phyloP scores from a whole-genome alignment of 164 flowering plant genomes.

The Dillenia suffruticosa region DNA sequence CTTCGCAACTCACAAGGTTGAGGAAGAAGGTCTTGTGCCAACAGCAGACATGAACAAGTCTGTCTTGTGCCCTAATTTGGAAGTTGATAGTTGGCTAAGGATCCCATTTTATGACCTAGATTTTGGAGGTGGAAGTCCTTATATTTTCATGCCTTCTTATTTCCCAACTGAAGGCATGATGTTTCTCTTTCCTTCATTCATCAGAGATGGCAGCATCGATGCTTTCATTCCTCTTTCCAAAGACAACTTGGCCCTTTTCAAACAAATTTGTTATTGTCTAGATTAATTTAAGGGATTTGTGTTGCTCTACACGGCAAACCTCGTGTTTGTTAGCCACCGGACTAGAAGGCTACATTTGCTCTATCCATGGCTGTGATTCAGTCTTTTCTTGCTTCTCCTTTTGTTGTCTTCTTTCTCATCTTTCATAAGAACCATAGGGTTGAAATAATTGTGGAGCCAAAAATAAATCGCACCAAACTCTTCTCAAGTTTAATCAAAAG shows the following conservation, averaged over 20 bases:
- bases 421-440: too few relatives aligned
- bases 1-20: constrained; percentile 14
- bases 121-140: constrained; percentile 31
- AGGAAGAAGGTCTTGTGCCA: constrained; percentile 21
- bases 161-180: constrained; percentile 29
- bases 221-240: constrained; percentile 20
- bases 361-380: too few relatives aligned
- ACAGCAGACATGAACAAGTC: constrained; percentile 17
- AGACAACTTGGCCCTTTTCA: constrained; percentile 16
- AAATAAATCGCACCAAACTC: too few relatives aligned
- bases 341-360: too few relatives aligned
- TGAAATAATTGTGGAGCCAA: too few relatives aligned
- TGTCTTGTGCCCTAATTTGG: constrained; percentile 23
- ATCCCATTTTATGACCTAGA: constrained; percentile 33
- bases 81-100: constrained; percentile 33
- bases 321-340: too few relatives aligned
- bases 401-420: too few relatives aligned
- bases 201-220: constrained; percentile 32
- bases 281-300: constrained; percentile 4
- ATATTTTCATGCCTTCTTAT: constrained; percentile 23
- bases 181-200: constrained; percentile 27
- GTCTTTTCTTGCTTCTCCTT: too few relatives aligned
- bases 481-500: too few relatives aligned
- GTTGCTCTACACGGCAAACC: too few relatives aligned
- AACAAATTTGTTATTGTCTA: constrained; percentile 21